Base-by-base conservation (phyloP, 768 basidiomycete species). In the Exidia glandulosa region DNA sequence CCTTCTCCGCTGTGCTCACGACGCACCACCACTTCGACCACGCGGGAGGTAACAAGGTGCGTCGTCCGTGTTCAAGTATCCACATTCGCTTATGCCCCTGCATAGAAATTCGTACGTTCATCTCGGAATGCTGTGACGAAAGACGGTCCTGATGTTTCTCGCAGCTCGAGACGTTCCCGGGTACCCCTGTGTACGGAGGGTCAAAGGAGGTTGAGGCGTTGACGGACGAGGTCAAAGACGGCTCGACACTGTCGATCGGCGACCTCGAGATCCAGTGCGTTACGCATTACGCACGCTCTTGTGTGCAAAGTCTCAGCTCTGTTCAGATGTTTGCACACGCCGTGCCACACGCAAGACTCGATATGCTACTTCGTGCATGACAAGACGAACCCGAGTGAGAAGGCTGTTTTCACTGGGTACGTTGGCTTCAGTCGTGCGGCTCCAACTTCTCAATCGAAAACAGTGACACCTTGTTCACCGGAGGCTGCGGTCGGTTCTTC, bases 321-420 rank as follows among this genome's bases (percentile, higher is more conserved):
- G 32, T 56, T 47, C 31, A 89, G 90, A 70, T 90, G 88, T 71
- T 74, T 93, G 27, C 86, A 89, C 29, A 94, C 90, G 1, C 90
- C 93, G 1, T 94, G 93, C 73, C 95, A 97, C 71, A 98, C 95
- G 2, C 89, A 90, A 69, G 95, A 97, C 73, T 96, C 94, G 16
- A 94, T 95, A 66, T 96, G 90, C 76, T 98, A 85, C 76, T 80
- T 88, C 69, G 80, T 85, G 59, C 90, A 87, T 32, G 74, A 78
- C 59, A 66, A 75, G 55, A 69, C 71, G 29, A 83, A 84, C 62
- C 76, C 87, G 0, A 29, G 30, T 29, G 65, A 76, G 63, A 87
- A 87, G 23, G 87, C 78, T 16, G 90, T 97, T 36, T 95, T 98
- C 73, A 96, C 95, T 0, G 95, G 95, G 77, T 79, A 27, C 58